Evolutionary conservation across 768 basidiomycete species (phyloP).

Genomic region (Mycena epipterygia): DNA sequence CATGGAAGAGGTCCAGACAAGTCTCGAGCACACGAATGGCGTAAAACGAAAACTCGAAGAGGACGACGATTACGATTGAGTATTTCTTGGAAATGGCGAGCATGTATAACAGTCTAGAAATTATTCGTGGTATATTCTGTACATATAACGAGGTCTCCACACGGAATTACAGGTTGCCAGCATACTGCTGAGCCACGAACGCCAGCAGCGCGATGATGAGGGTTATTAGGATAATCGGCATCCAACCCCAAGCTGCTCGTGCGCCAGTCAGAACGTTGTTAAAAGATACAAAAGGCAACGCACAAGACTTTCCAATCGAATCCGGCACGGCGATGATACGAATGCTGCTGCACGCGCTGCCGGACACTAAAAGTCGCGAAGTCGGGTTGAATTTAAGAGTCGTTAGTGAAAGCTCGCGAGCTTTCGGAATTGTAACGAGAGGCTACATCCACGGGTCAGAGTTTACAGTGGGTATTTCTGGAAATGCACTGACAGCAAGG

Average conservation of each 20-base stretch:
- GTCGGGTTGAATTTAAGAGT: slow-evolving; percentile 90
- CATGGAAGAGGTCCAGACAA: slow-evolving; percentile 83
- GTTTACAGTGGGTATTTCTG: background rate
- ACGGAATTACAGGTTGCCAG: slow-evolving; percentile 10
- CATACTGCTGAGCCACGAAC: slow-evolving; percentile 32
- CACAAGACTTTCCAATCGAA: slow-evolving; percentile 65
- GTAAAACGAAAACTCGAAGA: slow-evolving; percentile 86
- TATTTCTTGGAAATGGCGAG: slow-evolving; percentile 23
- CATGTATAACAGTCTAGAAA: slow-evolving; percentile 42
- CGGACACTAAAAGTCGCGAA: slow-evolving; percentile 85
- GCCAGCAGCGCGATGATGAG: slow-evolving; percentile 50
- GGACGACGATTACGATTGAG: slow-evolving; percentile 79
- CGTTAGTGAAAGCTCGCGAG: slow-evolving; percentile 96
- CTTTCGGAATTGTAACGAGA: slow-evolving; percentile 87
- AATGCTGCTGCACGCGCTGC: slow-evolving; percentile 91
- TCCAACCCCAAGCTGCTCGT: slow-evolving; percentile 45
- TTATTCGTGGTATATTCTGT: slow-evolving; percentile 24
- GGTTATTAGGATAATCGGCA: slow-evolving; percentile 48
- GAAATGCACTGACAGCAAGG: slow-evolving; percentile 69
- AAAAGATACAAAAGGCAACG: slow-evolving; percentile 43
- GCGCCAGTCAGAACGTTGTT: background rate
- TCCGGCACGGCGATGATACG: slow-evolving; percentile 84
- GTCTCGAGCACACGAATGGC: slow-evolving; percentile 66
- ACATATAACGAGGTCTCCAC: slow-evolving; percentile 9
- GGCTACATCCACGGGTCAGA: slow-evolving; percentile 67